Conservation (phyloP, 2,329 filamentous ascomycete species). For the Akanthomyces muscarius region DNA sequence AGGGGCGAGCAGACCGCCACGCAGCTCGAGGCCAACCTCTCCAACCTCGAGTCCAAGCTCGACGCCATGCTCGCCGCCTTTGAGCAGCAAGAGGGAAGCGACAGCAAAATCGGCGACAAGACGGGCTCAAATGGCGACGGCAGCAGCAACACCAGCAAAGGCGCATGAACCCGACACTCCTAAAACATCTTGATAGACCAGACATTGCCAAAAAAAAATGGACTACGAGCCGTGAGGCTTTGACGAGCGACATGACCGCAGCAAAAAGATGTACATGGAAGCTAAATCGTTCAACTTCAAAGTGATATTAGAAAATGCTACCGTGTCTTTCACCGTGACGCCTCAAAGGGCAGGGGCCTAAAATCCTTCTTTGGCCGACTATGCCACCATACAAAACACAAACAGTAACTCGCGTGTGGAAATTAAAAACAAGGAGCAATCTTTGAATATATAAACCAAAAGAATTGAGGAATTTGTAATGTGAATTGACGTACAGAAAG, state of each 20-base stretch:
- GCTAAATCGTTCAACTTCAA: neutral
- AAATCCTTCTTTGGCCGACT: neutral
- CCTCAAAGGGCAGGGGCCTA: neutral
- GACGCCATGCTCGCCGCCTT: constrained; percentile 50
- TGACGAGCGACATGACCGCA: neutral
- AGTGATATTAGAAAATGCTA: neutral
- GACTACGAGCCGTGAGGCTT: neutral
- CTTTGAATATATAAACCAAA: constrained; percentile 9
- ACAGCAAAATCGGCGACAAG: neutral
- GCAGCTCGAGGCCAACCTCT: constrained; percentile 49
- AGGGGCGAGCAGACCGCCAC: constrained; percentile 54
- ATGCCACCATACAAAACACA: neutral
- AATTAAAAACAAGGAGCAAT: constrained; percentile 3
- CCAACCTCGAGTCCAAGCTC: constrained; percentile 50
- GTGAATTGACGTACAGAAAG: neutral
- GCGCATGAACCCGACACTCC: neutral
- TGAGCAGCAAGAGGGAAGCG: constrained; percentile 26
- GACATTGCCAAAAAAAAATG: neutral
- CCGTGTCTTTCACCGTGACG: neutral
- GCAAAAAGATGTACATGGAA: neutral
- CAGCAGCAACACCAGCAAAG: neutral
- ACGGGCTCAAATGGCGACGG: neutral
- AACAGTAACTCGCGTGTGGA: neutral
- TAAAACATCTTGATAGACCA: neutral
- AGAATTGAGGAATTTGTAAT: constrained; percentile 3